phyloP scores from a whole-genome alignment of 441 rosid species.

The Gossypium davidsonii region DNA sequence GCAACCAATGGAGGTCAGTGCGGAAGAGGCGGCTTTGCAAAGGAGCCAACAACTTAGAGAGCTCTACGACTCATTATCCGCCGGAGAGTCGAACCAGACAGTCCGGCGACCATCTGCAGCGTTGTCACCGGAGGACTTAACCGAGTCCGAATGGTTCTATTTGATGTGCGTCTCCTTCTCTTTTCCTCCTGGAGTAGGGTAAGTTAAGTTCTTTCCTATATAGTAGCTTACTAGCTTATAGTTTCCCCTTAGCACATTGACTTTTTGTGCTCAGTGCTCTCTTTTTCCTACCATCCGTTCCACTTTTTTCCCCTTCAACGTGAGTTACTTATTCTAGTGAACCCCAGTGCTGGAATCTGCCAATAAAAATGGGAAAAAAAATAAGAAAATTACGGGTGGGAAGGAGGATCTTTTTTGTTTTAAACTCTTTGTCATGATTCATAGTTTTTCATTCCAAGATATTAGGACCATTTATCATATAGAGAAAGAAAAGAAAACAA shows the following conservation, averaged over 20 bases:
- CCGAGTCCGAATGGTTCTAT: constrained; percentile 97
- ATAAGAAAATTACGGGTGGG: not conserved
- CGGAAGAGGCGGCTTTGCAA: constrained; percentile 81
- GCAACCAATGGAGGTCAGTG: constrained; percentile 79
- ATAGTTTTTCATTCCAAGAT: constrained; percentile 16
- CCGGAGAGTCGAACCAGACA: constrained; percentile 64
- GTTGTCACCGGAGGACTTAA: constrained; percentile 89
- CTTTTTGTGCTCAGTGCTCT: constrained; percentile 1
- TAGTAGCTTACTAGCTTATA: constrained; percentile 4
- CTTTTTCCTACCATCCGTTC: not conserved
- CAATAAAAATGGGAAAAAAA: constrained; percentile 18
- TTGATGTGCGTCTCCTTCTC: constrained; percentile 94
- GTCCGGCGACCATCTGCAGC: constrained; percentile 69
- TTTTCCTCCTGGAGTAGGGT: constrained; percentile 69
- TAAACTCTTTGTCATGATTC: constrained; percentile 16
- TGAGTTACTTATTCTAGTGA: constrained; percentile 17
- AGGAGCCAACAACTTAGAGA: constrained; percentile 93
- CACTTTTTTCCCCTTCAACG: constrained; percentile 13
- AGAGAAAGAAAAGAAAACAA: not conserved
- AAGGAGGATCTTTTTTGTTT: constrained; percentile 15
- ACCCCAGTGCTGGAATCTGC: constrained; percentile 20
- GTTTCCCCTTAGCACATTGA: not conserved
- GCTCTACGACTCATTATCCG: constrained; percentile 72
- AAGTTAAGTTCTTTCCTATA: constrained; percentile 24
- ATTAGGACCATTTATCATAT: constrained; percentile 13